Conservation (phyloP, 164 flowering plant species). For the Nymphaea colorata region DNA sequence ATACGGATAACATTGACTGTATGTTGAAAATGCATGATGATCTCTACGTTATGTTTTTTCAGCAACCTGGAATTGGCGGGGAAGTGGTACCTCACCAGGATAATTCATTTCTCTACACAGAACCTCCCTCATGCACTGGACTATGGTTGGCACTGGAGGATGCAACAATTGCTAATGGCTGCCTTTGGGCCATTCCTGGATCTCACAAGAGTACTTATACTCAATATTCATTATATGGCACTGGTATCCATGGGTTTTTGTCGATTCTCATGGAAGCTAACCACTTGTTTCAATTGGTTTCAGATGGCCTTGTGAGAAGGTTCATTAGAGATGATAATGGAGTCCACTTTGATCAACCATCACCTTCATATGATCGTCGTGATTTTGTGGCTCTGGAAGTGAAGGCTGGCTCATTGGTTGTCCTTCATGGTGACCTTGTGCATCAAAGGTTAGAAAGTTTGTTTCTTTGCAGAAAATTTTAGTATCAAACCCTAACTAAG, state of each 20-base stretch:
- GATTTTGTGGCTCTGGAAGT: constrained; percentile 89
- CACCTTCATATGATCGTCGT: constrained; percentile 65
- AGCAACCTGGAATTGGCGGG: constrained; percentile 99
- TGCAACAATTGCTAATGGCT: constrained; percentile 73
- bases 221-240: neutral
- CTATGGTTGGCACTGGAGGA: constrained; percentile 95
- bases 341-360: constrained; percentile 72
- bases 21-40: neutral
- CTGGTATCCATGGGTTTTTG: too few species aligned
- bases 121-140: constrained; percentile 84
- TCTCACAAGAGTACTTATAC: constrained; percentile 65
- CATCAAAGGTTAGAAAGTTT: constrained; percentile 66
- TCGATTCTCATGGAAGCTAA: neutral
- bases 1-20: too few species aligned
- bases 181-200: constrained; percentile 97
- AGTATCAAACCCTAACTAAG: neutral
- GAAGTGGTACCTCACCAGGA: constrained; percentile 98
- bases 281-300: constrained; percentile 1
- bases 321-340: constrained; percentile 80
- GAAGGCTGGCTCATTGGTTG: constrained; percentile 84
- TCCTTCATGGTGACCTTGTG: constrained; percentile 86
- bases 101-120: constrained; percentile 83
- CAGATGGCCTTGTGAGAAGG: constrained; percentile 93
- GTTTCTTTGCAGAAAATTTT: neutral
- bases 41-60: constrained; percentile 13